These are phyloP conservation scores for Teratosphaeria pseudoeucalypti DNA, from an alignment of 2,329 filamentous ascomycete species.

Conservation along the genomic window DNA sequence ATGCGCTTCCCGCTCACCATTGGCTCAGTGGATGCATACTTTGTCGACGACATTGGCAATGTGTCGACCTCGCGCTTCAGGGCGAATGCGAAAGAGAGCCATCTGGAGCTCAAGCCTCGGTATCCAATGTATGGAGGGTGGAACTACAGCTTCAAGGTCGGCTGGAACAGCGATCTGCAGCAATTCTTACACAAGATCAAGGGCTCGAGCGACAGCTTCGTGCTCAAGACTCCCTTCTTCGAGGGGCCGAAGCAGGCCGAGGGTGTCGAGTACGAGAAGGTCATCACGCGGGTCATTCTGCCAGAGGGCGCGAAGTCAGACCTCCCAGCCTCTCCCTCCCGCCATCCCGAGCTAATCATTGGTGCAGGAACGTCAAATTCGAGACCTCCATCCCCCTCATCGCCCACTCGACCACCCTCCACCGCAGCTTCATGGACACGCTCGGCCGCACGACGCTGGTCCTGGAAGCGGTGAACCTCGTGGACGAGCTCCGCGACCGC, in stretches of 20 bases:
- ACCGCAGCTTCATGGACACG: constrained; percentile 90
- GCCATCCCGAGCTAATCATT: neutral
- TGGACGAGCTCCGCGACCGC: constrained; percentile 79
- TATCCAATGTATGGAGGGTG: constrained; percentile 96
- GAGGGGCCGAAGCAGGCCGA: constrained; percentile 82
- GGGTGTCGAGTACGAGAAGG: constrained; percentile 73
- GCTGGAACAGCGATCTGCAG: constrained; percentile 82
- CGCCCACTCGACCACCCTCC: constrained; percentile 49
- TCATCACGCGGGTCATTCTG: constrained; percentile 72
- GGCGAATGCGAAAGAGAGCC: constrained; percentile 51
- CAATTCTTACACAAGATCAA: constrained; percentile 59
- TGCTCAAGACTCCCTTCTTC: constrained; percentile 84
- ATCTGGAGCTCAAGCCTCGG: constrained; percentile 80
- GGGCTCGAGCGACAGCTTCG: constrained; percentile 56
- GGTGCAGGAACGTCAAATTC: constrained; percentile 64
- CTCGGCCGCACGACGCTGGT: constrained; percentile 73
- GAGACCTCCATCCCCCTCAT: constrained; percentile 63
- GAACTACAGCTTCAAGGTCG: constrained; percentile 95
- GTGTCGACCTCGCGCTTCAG: constrained; percentile 89
- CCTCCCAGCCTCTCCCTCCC: neutral
- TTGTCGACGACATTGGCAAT: constrained; percentile 91
- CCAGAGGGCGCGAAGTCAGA: constrained; percentile 82
- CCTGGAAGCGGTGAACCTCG: constrained; percentile 73
- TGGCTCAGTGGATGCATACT: constrained; percentile 82
- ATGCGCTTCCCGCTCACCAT: constrained; percentile 68